A percentile compares a stretch with the other conserved stretches of the same genome.
Conservation (phyloP, 352 stramenopile genomes). For the Labyrinthula sp. region DNA sequence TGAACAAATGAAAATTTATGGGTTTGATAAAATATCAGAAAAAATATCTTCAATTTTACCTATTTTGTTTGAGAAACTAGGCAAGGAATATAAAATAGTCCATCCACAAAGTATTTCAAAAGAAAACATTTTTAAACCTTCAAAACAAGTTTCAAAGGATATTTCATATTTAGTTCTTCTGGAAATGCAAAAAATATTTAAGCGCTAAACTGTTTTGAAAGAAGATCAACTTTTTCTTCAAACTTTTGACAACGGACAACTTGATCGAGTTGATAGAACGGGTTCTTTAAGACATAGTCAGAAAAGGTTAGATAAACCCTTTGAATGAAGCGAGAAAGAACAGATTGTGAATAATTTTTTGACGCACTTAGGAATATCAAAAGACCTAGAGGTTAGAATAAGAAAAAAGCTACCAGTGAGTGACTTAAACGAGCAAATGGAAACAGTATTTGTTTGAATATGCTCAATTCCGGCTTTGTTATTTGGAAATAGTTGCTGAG, state of each 20-base stretch:
- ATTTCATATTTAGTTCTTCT: too few relatives aligned
- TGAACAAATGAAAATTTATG: too few relatives aligned
- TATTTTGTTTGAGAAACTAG: too few relatives aligned
- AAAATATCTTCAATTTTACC: too few relatives aligned
- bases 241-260: slow-evolving; percentile 75
- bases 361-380: slow-evolving; percentile 54
- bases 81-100: too few relatives aligned
- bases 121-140: too few relatives aligned
- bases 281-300: slow-evolving; percentile 84
- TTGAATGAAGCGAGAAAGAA: slow-evolving; percentile 64
- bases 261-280: slow-evolving; percentile 82
- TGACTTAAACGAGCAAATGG: slow-evolving; percentile 69
- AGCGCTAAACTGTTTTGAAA: too few relatives aligned
- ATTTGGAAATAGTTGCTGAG: slow-evolving; percentile 37
- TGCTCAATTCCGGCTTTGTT: slow-evolving; percentile 56
- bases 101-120: too few relatives aligned
- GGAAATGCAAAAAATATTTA: too few relatives aligned
- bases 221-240: too few relatives aligned
- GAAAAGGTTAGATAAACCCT: slow-evolving; percentile 76
- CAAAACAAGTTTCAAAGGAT: too few relatives aligned
- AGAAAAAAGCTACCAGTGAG: slow-evolving; percentile 72
- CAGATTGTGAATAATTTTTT: slow-evolving; percentile 73
- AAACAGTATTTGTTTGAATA: slow-evolving; percentile 67
- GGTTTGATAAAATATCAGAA: too few relatives aligned
- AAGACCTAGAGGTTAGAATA: slow-evolving; percentile 55